Evolutionary conservation across 2,329 filamentous ascomycete genomes (phyloP).

Genomic region (Plenodomus biglobosus): DNA sequence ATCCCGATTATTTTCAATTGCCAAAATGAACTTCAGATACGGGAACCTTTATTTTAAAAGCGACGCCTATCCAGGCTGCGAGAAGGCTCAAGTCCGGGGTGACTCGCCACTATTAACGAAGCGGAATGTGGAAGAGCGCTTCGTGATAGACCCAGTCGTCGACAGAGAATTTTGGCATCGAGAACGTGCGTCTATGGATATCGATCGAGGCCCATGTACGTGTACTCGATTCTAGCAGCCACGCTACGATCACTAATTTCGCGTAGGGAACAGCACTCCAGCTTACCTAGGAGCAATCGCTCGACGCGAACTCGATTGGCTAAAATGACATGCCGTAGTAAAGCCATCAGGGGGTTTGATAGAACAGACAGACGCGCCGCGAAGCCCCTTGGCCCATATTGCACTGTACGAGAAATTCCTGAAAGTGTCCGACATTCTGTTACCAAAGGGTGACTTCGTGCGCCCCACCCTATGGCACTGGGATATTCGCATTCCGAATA

Average conservation of each 20-base stretch:
- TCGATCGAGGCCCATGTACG: conserved; percentile 49
- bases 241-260: conserved; percentile 7
- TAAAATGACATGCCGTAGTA: conserved; percentile 28
- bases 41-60: conserved; percentile 44
- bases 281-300: conserved; percentile 40
- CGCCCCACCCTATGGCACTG: conserved; percentile 45
- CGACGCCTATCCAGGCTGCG: conserved; percentile 36
- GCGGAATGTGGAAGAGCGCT: conserved; percentile 33
- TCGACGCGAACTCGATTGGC: conserved; percentile 41
- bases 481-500: conserved; percentile 44
- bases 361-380: conserved; percentile 12
- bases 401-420: conserved; percentile 40
- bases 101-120: conserved; percentile 34
- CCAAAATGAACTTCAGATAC: conserved; percentile 34
- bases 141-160: conserved; percentile 44
- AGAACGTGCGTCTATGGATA: conserved; percentile 37
- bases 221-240: conserved; percentile 5
- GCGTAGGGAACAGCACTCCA: conserved; percentile 36
- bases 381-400: conserved; percentile 33
- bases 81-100: conserved; percentile 29
- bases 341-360: conserved; percentile 20
- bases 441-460: conserved; percentile 22
- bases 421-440: conserved; percentile 32
- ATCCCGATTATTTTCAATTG: too few species aligned
- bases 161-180: conserved; percentile 41